Evolutionary conservation across 768 basidiomycete genomes (phyloP).

Genomic region (Hypholoma fasciculare): DNA sequence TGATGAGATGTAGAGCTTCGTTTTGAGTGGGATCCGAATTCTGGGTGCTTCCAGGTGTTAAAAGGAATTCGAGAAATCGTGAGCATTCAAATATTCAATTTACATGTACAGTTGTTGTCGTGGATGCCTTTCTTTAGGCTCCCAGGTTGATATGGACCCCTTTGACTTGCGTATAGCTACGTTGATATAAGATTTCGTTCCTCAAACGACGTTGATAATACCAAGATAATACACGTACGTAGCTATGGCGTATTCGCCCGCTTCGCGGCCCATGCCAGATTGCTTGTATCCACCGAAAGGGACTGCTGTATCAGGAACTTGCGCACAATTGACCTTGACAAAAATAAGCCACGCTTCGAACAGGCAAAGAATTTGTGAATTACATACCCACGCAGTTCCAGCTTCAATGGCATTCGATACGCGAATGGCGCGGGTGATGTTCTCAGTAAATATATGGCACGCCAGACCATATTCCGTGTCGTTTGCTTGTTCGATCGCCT

Average conservation of each 20-base stretch:
- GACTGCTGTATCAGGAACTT: constrained; percentile 52
- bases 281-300: constrained; percentile 90
- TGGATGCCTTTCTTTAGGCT: neutral
- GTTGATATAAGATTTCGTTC: neutral
- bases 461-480: constrained; percentile 86
- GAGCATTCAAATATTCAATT: no score
- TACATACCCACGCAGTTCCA: constrained; percentile 72
- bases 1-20: no score
- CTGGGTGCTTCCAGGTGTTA: no score
- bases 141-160: constrained; percentile 65
- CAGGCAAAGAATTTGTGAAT: neutral
- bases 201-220: neutral
- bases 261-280: constrained; percentile 78
- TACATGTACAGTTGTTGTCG: no score
- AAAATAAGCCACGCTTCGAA: neutral
- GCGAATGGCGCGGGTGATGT: constrained; percentile 72
- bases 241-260: constrained; percentile 73
- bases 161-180: constrained; percentile 67
- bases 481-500: constrained; percentile 76
- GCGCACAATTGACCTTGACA: constrained; percentile 43
- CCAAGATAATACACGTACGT: constrained; percentile 43
- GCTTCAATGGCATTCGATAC: constrained; percentile 77
- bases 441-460: constrained; percentile 80
- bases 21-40: no score
- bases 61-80: no score